Evolutionary conservation across 108 stramenopile genomes (phyloP).

Genomic region (Cyclotella sp.): DNA sequence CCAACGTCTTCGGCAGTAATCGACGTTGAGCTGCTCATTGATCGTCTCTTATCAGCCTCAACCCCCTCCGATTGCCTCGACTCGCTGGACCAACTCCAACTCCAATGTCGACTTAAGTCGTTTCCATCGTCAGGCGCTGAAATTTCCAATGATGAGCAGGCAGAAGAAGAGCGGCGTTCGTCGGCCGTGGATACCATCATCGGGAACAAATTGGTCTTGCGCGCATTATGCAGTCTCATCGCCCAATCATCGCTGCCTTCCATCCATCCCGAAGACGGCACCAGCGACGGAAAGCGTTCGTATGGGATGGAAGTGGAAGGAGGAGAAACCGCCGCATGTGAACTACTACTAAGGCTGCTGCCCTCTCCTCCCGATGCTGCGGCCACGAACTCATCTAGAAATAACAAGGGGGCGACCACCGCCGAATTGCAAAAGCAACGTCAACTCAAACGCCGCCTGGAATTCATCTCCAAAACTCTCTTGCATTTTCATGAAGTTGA

Average conservation of each 20-base stretch:
- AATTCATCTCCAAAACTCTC: constrained; percentile 42
- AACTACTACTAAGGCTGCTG: constrained; percentile 35
- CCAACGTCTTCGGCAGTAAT: neutral
- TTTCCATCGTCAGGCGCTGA: neutral
- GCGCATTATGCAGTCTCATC: constrained; percentile 37
- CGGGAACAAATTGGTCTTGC: constrained; percentile 20
- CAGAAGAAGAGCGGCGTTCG: constrained; percentile 27
- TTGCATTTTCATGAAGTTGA: constrained; percentile 39
- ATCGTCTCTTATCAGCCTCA: constrained; percentile 79
- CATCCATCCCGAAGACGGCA: neutral
- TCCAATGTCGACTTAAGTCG: constrained; percentile 23
- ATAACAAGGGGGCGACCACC: constrained; percentile 15
- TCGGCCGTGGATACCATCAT: constrained; percentile 31
- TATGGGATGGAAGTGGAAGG: constrained; percentile 50
- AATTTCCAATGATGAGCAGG: constrained; percentile 9
- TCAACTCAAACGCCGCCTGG: constrained; percentile 29
- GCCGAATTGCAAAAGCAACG: constrained; percentile 29
- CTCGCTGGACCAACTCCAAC: constrained; percentile 52
- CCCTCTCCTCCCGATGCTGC: constrained; percentile 2
- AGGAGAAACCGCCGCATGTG: constrained; percentile 42
- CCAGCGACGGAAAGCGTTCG: neutral
- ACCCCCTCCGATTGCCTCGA: constrained; percentile 64
- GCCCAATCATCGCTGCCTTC: constrained; percentile 27
- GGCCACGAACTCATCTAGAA: neutral
- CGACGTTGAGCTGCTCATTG: constrained; percentile 50